A percentile compares a stretch with the other conserved stretches of the same genome.
Evolutionary conservation across 306 rosid species (phyloP).

Genomic region (Glycine latifolia): DNA sequence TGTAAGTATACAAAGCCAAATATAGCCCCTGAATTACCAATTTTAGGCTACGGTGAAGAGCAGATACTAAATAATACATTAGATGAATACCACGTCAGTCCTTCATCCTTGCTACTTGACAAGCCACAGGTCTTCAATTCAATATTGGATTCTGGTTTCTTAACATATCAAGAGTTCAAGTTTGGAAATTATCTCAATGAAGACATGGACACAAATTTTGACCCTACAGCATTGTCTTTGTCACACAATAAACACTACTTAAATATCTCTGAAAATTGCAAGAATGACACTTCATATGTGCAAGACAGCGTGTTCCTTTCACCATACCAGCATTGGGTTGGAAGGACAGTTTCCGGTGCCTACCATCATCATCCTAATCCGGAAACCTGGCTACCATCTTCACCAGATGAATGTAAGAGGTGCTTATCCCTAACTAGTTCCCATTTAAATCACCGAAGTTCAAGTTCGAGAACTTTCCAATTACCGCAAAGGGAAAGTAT

Average conservation of each 20-base stretch:
- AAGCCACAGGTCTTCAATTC: slow-evolving; percentile 46
- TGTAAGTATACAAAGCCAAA: slow-evolving; percentile 44
- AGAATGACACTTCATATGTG: slow-evolving; percentile 38
- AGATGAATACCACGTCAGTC: slow-evolving; percentile 42
- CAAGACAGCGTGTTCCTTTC: slow-evolving; percentile 48
- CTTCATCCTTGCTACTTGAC: slow-evolving; percentile 51
- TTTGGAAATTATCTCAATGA: slow-evolving; percentile 51
- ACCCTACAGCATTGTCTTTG: slow-evolving; percentile 49
- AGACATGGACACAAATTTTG: slow-evolving; percentile 44
- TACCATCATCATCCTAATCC: slow-evolving; percentile 16
- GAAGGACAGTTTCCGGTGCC: slow-evolving; percentile 45
- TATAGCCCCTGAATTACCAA: slow-evolving; percentile 39
- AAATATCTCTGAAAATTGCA: slow-evolving; percentile 44
- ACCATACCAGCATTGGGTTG: slow-evolving; percentile 52
- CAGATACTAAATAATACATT: slow-evolving; percentile 37
- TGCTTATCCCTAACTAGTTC: slow-evolving; percentile 47
- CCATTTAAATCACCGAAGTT: slow-evolving; percentile 43
- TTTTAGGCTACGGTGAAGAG: slow-evolving; percentile 46
- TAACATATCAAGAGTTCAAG: slow-evolving; percentile 49
- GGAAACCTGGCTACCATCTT: slow-evolving; percentile 57
- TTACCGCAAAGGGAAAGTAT: slow-evolving; percentile 46
- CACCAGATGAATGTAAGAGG: slow-evolving; percentile 46
- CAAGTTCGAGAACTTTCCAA: slow-evolving; percentile 49
- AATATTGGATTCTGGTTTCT: slow-evolving; percentile 46
- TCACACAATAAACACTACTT: slow-evolving; percentile 47